Evolutionary conservation across 805 yeast genomes (phyloP), one percentile per base, ranked within the genome.

Genomic region (Clavispora vitiphila): DNA sequence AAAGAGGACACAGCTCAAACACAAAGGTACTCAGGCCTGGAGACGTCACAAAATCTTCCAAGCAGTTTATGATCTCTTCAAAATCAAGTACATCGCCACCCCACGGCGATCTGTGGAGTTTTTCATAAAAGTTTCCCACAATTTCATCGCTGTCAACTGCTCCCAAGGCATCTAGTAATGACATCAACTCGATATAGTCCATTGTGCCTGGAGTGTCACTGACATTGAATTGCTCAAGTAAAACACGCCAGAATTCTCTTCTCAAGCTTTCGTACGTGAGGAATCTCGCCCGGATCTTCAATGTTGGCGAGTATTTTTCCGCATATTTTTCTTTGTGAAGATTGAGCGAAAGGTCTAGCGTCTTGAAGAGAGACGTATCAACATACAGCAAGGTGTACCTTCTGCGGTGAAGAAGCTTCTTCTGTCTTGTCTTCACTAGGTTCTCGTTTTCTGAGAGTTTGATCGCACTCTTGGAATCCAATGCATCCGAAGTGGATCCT

Each of bases 1-100:
- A 93, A 9, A 84, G 70, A 0, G 98, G 98, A 57, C 98, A 93
- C 41, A 73, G 74, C 44, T 80, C 78, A 25, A 86, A 70, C 37
- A 73, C 77, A 54, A 86, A 76, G 5, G 82, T 66, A 36, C 74
- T 71, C 31, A 62, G 54, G 8, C 56, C 53, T 10, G 46, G 49
- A n/a, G 54, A 39, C 16, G 48, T 40, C 12, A 67, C 58, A 51
- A 71, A 69, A 2, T 54, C 56, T 47, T 77, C 81, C 37, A 80
- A 60, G 37, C 68, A 65, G 14, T 71, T 76, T 18, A 74, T 62
- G 11, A 77, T 58, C 51, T 78, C 76, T 2, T 64, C 67, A 40
- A 61, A 57, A 1, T 71, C 58, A n/a, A 79, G 55, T 4, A 60
- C 58, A 36, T 76, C 81, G 7, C 81, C 81, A 5, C 73, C 65